These are phyloP conservation scores for Metarhizium anisopliae DNA, from an alignment of 2,329 filamentous ascomycete species.

Conservation along the genomic window DNA sequence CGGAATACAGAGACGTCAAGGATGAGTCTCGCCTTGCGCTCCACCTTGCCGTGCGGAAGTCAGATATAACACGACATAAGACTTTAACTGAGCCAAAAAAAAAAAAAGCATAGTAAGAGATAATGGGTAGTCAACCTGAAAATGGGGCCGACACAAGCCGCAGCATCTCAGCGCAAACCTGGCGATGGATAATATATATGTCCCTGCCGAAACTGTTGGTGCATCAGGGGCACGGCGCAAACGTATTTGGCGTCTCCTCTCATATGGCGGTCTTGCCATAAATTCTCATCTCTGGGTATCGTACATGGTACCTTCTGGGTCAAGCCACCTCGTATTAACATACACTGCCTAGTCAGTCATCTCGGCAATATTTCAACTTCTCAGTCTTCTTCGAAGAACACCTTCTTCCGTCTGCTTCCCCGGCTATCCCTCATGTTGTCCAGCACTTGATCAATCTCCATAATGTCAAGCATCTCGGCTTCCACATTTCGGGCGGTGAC, in stretches of 20 bases:
- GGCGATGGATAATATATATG: too few relatives aligned
- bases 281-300: conserved; percentile 11
- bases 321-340: not conserved
- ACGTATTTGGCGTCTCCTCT: not conserved
- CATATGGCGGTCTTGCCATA: not conserved
- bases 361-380: not conserved
- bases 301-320: conserved; percentile 8
- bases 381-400: conserved; percentile 39
- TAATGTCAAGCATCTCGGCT: conserved; percentile 54
- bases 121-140: not conserved
- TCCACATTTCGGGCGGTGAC: conserved; percentile 45
- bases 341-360: conserved; percentile 16
- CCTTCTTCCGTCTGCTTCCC: conserved; percentile 39
- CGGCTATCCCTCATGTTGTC: conserved; percentile 44
- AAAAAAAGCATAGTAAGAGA: too few relatives aligned
- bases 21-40: conserved; percentile 68
- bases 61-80: not conserved
- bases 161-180: too few relatives aligned
- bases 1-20: conserved; percentile 70
- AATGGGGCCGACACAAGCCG: not conserved
- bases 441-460: conserved; percentile 54
- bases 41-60: conserved; percentile 64
- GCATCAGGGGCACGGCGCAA: not conserved
- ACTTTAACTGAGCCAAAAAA: not conserved
- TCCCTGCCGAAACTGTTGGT: too few relatives aligned